A percentile compares a stretch with the other conserved stretches of the same genome.
Conservation (phyloP, 2,329 filamentous ascomycete species). For the Diplocarpon rosae region DNA sequence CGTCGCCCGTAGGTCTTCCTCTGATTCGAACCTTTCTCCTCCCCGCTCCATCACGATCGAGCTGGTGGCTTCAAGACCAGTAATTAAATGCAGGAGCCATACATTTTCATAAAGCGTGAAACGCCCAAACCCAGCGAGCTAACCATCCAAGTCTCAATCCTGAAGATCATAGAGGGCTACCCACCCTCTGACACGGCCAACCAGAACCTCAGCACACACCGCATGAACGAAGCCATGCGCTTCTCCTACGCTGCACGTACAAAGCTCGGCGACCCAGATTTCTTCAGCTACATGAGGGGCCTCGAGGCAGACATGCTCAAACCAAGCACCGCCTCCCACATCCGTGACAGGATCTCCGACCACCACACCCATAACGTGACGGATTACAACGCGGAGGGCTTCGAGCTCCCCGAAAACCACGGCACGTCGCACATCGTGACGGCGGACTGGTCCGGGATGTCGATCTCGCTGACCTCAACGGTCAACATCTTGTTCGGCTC, state of each 20-base stretch:
- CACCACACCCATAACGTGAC: conserved; percentile 57
- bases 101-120: no score
- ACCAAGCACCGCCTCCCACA: conserved; percentile 43
- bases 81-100: no score
- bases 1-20: conserved; percentile 50
- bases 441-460: conserved; percentile 61
- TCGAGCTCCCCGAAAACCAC: conserved; percentile 58
- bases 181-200: conserved; percentile 35
- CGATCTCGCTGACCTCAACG: conserved; percentile 75
- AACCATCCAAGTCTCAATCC: no score
- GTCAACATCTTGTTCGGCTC: conserved; percentile 81
- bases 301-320: conserved; percentile 62
- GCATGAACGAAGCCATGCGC: conserved; percentile 77
- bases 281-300: conserved; percentile 48
- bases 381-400: conserved; percentile 58
- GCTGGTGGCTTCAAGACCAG: no score
- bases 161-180: conserved; percentile 70
- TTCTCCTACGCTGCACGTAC: conserved; percentile 76
- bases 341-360: conserved; percentile 61
- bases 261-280: conserved; percentile 74
- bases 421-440: conserved; percentile 66
- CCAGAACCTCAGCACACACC: conserved; percentile 59
- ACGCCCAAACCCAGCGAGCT: no score
- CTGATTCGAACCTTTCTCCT: no score
- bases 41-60: no score